Evolutionary conservation across 495 filamentous ascomycete genomes (phyloP).

Genomic region (Penicillium arizonense): DNA sequence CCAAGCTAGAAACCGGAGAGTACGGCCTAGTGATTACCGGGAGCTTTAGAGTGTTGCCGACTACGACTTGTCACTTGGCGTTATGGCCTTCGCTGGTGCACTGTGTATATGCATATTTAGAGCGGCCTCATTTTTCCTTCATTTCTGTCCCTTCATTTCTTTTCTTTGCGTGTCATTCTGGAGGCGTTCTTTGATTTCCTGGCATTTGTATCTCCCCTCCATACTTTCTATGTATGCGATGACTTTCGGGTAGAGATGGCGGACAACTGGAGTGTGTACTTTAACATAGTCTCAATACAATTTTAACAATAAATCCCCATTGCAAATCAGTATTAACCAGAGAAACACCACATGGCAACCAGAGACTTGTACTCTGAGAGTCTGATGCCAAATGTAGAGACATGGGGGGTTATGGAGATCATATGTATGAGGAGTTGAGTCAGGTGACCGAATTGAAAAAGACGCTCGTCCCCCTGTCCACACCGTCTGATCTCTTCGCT

Average conservation of each 20-base stretch:
- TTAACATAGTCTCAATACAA: background rate
- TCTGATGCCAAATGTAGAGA: no score
- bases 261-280: background rate
- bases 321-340: no score
- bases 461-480: background rate
- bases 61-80: background rate
- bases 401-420: no score
- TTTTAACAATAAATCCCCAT: background rate
- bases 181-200: background rate
- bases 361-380: no score
- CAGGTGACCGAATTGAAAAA: slow-evolving; percentile 8
- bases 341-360: no score
- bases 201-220: no score
- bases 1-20: slow-evolving; percentile 71
- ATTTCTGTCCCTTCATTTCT: background rate
- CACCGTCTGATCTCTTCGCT: slow-evolving; percentile 4
- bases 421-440: background rate
- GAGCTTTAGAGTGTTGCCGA: slow-evolving; percentile 58
- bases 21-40: slow-evolving; percentile 83
- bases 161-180: slow-evolving; percentile 1
- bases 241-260: background rate
- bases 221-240: no score
- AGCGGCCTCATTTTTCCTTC: slow-evolving; percentile 6
- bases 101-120: slow-evolving; percentile 8
- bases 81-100: slow-evolving; percentile 1